Conservation (phyloP, 331 rosid species). For the Rhamnella rubrinervis region DNA sequence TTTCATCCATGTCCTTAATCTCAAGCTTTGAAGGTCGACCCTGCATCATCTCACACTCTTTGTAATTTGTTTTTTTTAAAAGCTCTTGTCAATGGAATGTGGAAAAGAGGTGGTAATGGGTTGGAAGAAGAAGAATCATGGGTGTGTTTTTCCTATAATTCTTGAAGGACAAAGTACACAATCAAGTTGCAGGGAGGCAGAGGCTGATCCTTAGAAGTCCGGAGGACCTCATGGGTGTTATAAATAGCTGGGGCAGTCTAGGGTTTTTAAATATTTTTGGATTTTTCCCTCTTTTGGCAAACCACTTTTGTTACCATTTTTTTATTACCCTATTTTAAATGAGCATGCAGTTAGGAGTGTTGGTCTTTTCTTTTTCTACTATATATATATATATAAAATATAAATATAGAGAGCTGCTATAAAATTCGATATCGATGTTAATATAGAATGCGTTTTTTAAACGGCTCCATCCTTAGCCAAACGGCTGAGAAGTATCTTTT, state of each 20-base stretch:
- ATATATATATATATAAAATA: background rate
- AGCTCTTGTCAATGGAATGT: slow-evolving; percentile 27
- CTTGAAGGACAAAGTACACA: slow-evolving; percentile 48
- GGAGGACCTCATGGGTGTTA: slow-evolving; percentile 47
- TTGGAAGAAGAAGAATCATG: slow-evolving; percentile 43
- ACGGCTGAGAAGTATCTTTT: no score
- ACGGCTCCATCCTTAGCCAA: no score
- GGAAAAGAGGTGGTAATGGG: slow-evolving; percentile 34
- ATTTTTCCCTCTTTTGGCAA: slow-evolving; percentile 54
- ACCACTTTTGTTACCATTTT: slow-evolving; percentile 44
- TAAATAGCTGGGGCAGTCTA: slow-evolving; percentile 71
- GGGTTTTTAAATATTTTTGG: slow-evolving; percentile 56
- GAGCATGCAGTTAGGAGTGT: slow-evolving; percentile 32
- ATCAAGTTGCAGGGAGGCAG: slow-evolving; percentile 38
- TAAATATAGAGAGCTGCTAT: no score
- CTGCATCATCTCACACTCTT: slow-evolving; percentile 28
- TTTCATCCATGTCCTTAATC: slow-evolving; percentile 35
- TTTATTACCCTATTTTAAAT: slow-evolving; percentile 38
- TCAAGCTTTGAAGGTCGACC: slow-evolving; percentile 29
- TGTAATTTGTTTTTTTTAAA: slow-evolving; percentile 7
- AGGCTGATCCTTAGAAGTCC: slow-evolving; percentile 42
- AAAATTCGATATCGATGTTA: no score
- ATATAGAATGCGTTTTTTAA: no score
- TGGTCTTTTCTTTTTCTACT: slow-evolving; percentile 12
- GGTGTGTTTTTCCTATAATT: slow-evolving; percentile 49